Evolutionary conservation across 1,284 basidiomycete species (phyloP), one percentile per base, ranked within the genome.

Genomic region (Apiotrichum veenhuisii): DNA sequence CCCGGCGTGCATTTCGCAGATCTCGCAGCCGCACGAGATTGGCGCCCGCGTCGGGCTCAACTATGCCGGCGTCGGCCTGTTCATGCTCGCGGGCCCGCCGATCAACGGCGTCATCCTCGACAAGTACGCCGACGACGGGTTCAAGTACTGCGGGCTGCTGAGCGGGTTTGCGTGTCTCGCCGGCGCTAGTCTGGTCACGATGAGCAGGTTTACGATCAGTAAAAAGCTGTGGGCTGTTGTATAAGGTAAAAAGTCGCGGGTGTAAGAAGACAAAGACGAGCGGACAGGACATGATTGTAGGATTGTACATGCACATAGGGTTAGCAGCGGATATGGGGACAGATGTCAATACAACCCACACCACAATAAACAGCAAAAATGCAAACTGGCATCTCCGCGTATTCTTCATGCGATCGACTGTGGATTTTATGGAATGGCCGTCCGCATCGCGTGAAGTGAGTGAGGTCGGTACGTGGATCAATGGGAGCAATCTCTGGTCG

Each of bases 81-180:
- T 67, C 1, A 70, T 65, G 0, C 55, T 76, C 10, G 67, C 67
- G 33, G 72, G 72, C 0, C 72, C 72, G 10, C 72, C 73, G 0
- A 74, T 76, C 52, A 63, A 64, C 1, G 74, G 74, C 23, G 70
- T 73, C 0, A 53, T 76, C 25, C 54, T 74, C 20, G 52, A 63
- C 15, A 42, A 45, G 10, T 66, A 71, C 34, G 20, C 52, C 12
- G 47, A 26, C 11, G 18, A n/a, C 0, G 53, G 53, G 7, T 54
- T 30, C 18, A 40, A 27, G 18, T 42, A 37, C 41, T 37, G 22
- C 1, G 53, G 53, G 14, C 40, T 42, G 10, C 49, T 54, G n/a
- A 54, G 46, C 23, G 53, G 53, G 17, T 11, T 38, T 5, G 15
- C 17, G 8, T 38, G 37, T 8, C 37, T 38, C 2, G 18, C 37